Conservation (phyloP, 1,284 basidiomycete species). For the Microbotryomycetes sp. region DNA sequence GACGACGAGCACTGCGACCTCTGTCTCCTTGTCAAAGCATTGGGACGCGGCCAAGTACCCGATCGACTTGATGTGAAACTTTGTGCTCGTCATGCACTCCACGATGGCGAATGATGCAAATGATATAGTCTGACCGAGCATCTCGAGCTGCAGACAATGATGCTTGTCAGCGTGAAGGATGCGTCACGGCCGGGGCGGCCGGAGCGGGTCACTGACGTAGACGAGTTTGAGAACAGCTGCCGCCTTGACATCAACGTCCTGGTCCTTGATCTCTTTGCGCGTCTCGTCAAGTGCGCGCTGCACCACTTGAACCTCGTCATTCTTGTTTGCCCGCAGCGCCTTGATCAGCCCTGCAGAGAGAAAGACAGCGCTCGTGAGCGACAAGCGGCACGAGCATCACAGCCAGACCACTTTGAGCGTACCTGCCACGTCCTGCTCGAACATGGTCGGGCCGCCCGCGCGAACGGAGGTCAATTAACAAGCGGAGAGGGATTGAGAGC, state of each 20-base stretch:
- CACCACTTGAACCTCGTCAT: slow-evolving; percentile 45
- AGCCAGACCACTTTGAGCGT: neutral
- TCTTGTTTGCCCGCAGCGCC: slow-evolving; percentile 40
- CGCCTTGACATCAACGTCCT: slow-evolving; percentile 95
- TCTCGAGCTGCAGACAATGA: slow-evolving; percentile 59
- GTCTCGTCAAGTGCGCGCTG: slow-evolving; percentile 58
- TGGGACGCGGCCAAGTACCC: slow-evolving; percentile 92
- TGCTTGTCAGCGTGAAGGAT: neutral
- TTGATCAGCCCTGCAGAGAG: slow-evolving; percentile 31
- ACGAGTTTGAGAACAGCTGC: slow-evolving; percentile 91
- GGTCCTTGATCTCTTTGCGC: slow-evolving; percentile 76
- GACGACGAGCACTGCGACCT: slow-evolving; percentile 94
- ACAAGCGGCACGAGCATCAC: neutral
- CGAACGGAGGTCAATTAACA: too few species aligned
- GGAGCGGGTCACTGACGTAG: slow-evolving; percentile 59
- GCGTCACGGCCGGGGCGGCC: neutral
- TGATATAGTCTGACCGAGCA: slow-evolving; percentile 83
- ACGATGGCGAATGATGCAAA: slow-evolving; percentile 90
- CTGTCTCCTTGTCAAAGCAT: slow-evolving; percentile 88
- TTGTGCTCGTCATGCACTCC: slow-evolving; percentile 92
- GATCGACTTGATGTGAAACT: slow-evolving; percentile 85
- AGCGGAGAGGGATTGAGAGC: too few species aligned
- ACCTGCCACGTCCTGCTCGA: slow-evolving; percentile 29
- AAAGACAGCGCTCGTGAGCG: neutral
- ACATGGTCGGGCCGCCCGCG: slow-evolving; percentile 5